Evolutionary conservation across 1,284 basidiomycete species (phyloP).

Genomic region (Phylloboletellus chloephorus): DNA sequence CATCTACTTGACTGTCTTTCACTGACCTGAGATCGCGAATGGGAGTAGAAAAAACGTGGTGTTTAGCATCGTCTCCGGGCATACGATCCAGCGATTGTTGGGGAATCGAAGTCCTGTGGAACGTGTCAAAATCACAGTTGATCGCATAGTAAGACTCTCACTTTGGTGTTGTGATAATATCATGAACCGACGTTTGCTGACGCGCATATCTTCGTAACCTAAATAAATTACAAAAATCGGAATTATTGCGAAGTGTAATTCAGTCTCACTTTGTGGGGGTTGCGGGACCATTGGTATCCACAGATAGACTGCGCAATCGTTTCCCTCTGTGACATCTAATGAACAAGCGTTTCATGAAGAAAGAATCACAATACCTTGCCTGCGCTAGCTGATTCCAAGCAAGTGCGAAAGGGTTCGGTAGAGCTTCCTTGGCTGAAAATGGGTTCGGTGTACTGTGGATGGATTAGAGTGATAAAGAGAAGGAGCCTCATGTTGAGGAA

Average conservation of each 20-base stretch:
- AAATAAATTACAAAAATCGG: background rate
- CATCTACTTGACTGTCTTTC: background rate
- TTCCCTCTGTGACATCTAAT: slow-evolving; percentile 18
- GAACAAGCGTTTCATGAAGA: background rate
- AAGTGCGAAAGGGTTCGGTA: slow-evolving; percentile 22
- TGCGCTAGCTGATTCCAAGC: slow-evolving; percentile 23
- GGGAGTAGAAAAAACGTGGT: background rate
- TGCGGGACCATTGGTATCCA: slow-evolving; percentile 2
- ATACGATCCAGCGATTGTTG: background rate
- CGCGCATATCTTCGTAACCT: slow-evolving; percentile 13
- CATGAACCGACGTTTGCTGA: slow-evolving; percentile 4
- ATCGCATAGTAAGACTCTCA: background rate
- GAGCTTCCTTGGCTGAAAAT: background rate
- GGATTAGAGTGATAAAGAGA: background rate
- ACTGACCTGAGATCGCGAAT: slow-evolving; percentile 13
- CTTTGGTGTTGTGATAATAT: slow-evolving; percentile 12
- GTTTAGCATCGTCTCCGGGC: background rate
- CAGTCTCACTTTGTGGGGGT: slow-evolving; percentile 21
- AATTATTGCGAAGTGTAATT: background rate
- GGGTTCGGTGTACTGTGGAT: slow-evolving; percentile 6
- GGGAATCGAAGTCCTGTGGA: slow-evolving; percentile 3
- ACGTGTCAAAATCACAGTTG: background rate
- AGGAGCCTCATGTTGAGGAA: background rate
- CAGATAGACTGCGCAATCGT: slow-evolving; percentile 19
- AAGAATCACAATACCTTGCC: slow-evolving; percentile 14